Base-by-base conservation (phyloP, 2,329 filamentous ascomycete genomes). In the Colletotrichum musae region DNA sequence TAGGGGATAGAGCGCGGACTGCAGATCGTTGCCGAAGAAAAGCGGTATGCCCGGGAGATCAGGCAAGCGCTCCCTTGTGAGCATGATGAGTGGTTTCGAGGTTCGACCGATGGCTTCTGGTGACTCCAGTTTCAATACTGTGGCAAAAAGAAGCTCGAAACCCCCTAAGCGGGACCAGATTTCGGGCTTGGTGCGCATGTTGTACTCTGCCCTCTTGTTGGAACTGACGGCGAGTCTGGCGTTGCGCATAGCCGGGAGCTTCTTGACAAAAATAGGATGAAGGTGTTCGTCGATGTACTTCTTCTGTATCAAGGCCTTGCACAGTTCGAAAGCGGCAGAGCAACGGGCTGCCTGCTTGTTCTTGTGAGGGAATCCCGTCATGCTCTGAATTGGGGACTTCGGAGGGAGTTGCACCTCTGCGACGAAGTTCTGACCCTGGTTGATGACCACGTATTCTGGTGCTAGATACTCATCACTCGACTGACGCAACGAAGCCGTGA, bases 311-410 rank as follows among this genome's bases (percentile, higher is more conserved):
- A 99, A 85, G 70, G 89, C 78, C 1, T 94, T 77, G 75, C 95
- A 98, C 58, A 92, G 89, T 75, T 94, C 89, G 77, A 95, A 98
- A 0, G 96, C 95, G 3, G 95, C 95, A 0, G 95, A 94, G 72
- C 93, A 94, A 78, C 96, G 97, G 5, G 96, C 95, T 18, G 92
- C 81, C 36, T 90, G 86, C 79, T 97, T 98, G 66, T 87, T 93
- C 7, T 84, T 78, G 64, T 91, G 89, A 0, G 89, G 81, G 7
- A 82, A 84, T 5, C 96, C 95, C 13, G 85, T 84, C 5, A 88
- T 85, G 36, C 88, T 90, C 64, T 86, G 87, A 43, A 98, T 82
- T 0, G 94, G 94, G 0, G 94, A 93, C 24, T 85, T 86, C 13
- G 91, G 88, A 0, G 96, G 95, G 26, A 99, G 82, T 12, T 94